phyloP scores from a whole-genome alignment of 306 rosid genomes.

The Prunus padus region DNA sequence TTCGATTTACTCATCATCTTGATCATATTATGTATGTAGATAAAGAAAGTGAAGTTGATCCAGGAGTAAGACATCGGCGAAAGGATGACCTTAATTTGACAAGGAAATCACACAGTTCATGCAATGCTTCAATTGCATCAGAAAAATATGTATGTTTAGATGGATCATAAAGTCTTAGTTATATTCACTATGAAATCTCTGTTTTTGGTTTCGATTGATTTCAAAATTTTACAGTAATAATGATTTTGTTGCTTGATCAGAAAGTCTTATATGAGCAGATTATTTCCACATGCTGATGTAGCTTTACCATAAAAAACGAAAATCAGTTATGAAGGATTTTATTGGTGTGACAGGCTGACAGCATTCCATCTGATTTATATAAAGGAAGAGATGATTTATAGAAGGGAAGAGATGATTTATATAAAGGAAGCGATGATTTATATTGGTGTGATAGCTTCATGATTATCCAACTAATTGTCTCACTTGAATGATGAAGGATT shows the following conservation, averaged over 20 bases:
- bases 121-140: slow-evolving; percentile 36
- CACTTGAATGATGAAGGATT: background rate
- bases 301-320: background rate
- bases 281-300: background rate
- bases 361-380: background rate
- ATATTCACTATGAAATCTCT: background rate
- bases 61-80: slow-evolving; percentile 22
- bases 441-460: background rate
- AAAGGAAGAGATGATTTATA: too few species aligned
- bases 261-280: background rate
- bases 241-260: background rate
- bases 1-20: background rate
- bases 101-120: slow-evolving; percentile 30
- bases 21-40: slow-evolving; percentile 28
- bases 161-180: slow-evolving; percentile 5
- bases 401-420: too few species aligned
- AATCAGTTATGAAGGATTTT: background rate
- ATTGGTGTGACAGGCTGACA: background rate
- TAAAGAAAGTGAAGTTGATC: slow-evolving; percentile 36
- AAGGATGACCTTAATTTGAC: slow-evolving; percentile 23
- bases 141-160: slow-evolving; percentile 36
- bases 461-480: background rate
- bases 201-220: background rate
- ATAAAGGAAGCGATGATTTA: too few species aligned
- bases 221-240: background rate